Base-by-base conservation (phyloP, 371 early-diverging fungal species). In the Saksenaea vasiformis region DNA sequence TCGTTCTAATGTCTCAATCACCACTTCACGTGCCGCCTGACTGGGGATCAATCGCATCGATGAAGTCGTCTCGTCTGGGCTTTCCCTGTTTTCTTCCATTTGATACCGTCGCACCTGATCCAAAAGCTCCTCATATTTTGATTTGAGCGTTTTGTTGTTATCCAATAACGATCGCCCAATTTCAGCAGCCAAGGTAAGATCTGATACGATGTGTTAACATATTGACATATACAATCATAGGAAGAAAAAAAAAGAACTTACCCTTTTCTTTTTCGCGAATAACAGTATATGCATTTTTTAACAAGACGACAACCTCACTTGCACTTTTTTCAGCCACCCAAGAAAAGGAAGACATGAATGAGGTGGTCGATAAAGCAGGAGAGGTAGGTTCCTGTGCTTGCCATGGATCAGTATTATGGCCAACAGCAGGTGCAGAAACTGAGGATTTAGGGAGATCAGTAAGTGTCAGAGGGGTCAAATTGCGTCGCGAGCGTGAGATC, bases 161-260 rank as follows among this genome's bases (percentile, higher is more conserved):
- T 85, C 85, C 54, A 86, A 57, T 22, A 87, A 68, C 3, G 79
- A 79, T 68, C 84, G 84, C 17, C 87, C 86, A 60, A 87, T 78
- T 70, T 84, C 76, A 28, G 86, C 86, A 15, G 85, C 87, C 31
- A 85, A 61, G 11, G 68, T 63, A 28, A 86, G 73, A 67, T 84
- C 85, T 87, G 26, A 28, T 26, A n/a, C 47, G 17, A 22, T 60
- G 31, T 28, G 34, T 54, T 58, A 53, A 17, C 54, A 24, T 19
- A 7, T 41, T 55, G 34, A 43, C 19, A n/a, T 47, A 51, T 11
- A 27, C 37, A 13, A 38, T n/a, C n/a, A n/a, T n/a, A n/a, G n/a
- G n/a, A 26, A 39, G 10, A 58, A 36, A 19, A 53, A 13, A 19
- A 8, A 15, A 3, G 14, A 11, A 11, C 35, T 69, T 69, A 72